Base-by-base conservation (phyloP, 176 grass and related monocot genomes). In the Aegilops umbellulata region DNA sequence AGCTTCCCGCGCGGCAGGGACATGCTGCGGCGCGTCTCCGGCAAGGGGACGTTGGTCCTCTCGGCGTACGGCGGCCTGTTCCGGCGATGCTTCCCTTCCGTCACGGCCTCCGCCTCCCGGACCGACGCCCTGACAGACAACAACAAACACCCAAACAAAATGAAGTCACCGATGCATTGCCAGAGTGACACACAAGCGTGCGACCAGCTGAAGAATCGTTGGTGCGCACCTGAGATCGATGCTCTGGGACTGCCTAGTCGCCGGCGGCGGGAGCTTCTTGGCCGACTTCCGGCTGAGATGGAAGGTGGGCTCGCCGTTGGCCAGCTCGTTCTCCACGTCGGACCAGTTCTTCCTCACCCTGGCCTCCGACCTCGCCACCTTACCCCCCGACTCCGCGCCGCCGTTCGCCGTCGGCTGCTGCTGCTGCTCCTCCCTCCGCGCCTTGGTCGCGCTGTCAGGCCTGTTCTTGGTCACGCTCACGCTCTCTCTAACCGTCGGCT, bases 1-100 rank as follows among this genome's bases (percentile, higher is more conserved):
- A 89, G 82, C 79, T 95, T 95, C 65, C 88, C 86, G 16, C 88
- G 91, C 19, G 93, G 88, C 83, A 95, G 82, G 58, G 93, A 95
- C 64, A 74, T 49, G 81, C 90, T 93, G 38, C 86, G 90, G 79
- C 91, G 87, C 46, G 80, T 42, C 62, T 91, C 90, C 64, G 87
- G 77, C 64, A 86, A 62, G 2, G 65, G 65, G 67, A 38, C 78
- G 30, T 78, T 90, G 80, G 74, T 88, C 65, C 87, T 85, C 84
- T 88, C 87, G 19, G 70, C 19, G 80, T 82, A 27, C 4, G 78
- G 82, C 49, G 80, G 80, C 70, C 84, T 88, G 91, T 58, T 91
- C 77, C 89, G 80, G 68, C 62, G 84, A 75, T 78, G 63, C 89
- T 88, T 97, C 51, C 92, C 89, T 51, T 89, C 84, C 19, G 89